Percentiles rank a stretch among this genome's conserved stretches.
Evolutionary conservation across 805 yeast species (phyloP).

Genomic region (Wickerhamiella allomyrinae): DNA sequence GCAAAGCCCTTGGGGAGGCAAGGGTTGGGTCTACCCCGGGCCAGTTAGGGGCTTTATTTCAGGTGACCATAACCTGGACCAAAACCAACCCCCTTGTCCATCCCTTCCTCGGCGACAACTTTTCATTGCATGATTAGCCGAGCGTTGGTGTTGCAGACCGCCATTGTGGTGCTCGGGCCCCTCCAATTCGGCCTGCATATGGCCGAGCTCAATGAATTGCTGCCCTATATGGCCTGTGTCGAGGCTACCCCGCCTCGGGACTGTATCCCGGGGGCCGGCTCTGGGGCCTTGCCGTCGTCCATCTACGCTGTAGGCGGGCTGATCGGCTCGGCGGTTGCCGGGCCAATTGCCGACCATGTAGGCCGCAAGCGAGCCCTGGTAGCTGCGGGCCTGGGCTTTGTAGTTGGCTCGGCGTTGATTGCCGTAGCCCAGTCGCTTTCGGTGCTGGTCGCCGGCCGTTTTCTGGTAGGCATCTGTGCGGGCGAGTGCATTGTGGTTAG

Average conservation of each 20-base stretch:
- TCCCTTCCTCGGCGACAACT: too few relatives aligned
- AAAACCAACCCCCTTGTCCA: too few relatives aligned
- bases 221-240: constrained; percentile 47
- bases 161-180: constrained; percentile 37
- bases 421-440: constrained; percentile 33
- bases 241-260: constrained; percentile 16
- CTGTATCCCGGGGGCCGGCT: constrained; percentile 47
- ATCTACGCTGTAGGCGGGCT: constrained; percentile 77
- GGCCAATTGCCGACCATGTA: constrained; percentile 43
- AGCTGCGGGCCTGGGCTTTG: constrained; percentile 34
- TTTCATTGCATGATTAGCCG: neutral
- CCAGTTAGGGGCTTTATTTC: too few relatives aligned
- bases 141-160: neutral
- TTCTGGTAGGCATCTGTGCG: constrained; percentile 71
- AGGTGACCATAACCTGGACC: too few relatives aligned
- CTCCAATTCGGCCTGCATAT: constrained; percentile 89
- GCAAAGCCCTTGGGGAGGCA: too few relatives aligned
- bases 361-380: constrained; percentile 48
- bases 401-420: constrained; percentile 50
- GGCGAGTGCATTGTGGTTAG: constrained; percentile 78
- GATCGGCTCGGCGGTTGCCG: constrained; percentile 55
- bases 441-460: constrained; percentile 48
- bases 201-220: constrained; percentile 90
- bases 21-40: too few relatives aligned
- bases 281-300: constrained; percentile 62